A percentile compares a stretch with the other conserved stretches of the same genome.
Conservation (phyloP, 2,329 filamentous ascomycete genomes). For the Xylariaceae sp. region DNA sequence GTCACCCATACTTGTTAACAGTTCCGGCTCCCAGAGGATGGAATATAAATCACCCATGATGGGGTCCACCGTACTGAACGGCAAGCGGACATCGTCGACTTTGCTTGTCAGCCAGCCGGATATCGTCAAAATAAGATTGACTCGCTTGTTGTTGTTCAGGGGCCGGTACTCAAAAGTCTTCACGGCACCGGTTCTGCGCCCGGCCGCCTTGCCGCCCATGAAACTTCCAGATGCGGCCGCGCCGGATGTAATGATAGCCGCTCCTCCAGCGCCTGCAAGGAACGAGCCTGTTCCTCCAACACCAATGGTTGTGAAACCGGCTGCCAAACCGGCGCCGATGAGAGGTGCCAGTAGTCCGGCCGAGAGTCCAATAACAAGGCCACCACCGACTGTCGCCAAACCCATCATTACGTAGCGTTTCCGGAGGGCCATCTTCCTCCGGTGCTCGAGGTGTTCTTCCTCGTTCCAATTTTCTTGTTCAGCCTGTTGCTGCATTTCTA, state of each 20-base stretch:
- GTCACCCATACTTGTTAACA: slow-evolving; percentile 95
- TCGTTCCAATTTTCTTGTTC: slow-evolving; percentile 98
- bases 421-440: slow-evolving; percentile 75
- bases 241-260: slow-evolving; percentile 86
- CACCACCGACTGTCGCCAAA: slow-evolving; percentile 88
- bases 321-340: slow-evolving; percentile 88
- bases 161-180: slow-evolving; percentile 96
- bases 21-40: slow-evolving; percentile 94
- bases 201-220: slow-evolving; percentile 80
- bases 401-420: slow-evolving; percentile 92
- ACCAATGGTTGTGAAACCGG: slow-evolving; percentile 91
- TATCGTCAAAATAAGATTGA: slow-evolving; percentile 91
- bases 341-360: slow-evolving; percentile 87
- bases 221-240: slow-evolving; percentile 81
- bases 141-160: slow-evolving; percentile 94
- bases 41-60: slow-evolving; percentile 99
- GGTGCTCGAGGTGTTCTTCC: slow-evolving; percentile 82
- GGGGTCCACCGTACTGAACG: slow-evolving; percentile 92
- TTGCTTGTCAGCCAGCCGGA: slow-evolving; percentile 99
- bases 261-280: slow-evolving; percentile 83
- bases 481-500: slow-evolving; percentile 95
- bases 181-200: slow-evolving; percentile 82
- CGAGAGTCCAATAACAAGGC: slow-evolving; percentile 89
- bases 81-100: slow-evolving; percentile 89
- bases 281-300: slow-evolving; percentile 85